phyloP scores from a whole-genome alignment of 768 basidiomycete genomes.

The Suillus weaverae region DNA sequence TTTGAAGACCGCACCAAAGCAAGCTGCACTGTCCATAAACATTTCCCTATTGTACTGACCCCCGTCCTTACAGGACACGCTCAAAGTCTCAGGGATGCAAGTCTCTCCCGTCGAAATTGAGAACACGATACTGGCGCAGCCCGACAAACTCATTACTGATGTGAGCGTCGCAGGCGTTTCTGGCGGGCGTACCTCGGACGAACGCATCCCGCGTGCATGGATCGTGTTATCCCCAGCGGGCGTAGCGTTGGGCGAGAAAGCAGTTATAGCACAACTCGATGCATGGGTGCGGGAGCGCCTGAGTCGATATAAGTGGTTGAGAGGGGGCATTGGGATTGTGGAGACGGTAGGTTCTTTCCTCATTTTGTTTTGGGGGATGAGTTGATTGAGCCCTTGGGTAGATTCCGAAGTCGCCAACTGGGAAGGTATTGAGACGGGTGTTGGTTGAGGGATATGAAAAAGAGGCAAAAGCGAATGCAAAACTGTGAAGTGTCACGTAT shows the following conservation, averaged over 20 bases:
- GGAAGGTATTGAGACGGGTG: conserved; percentile 59
- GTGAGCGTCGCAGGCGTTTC: conserved; percentile 67
- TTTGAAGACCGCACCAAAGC: conserved; percentile 71
- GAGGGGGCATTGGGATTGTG: conserved; percentile 65
- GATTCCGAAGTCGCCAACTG: conserved; percentile 70
- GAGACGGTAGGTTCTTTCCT: conserved; percentile 43
- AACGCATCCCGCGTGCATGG: conserved; percentile 73
- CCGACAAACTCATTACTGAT: conserved; percentile 56
- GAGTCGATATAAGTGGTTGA: conserved; percentile 69
- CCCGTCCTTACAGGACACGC: conserved; percentile 49
- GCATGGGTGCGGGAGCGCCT: conserved; percentile 57
- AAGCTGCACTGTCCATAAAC: background rate
- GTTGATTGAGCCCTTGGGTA: conserved; percentile 21
- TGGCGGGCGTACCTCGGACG: conserved; percentile 64
- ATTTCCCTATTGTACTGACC: conserved; percentile 1
- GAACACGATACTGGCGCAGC: conserved; percentile 55
- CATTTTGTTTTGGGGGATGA: background rate
- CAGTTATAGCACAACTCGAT: conserved; percentile 48
- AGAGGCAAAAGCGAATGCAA: conserved; percentile 14
- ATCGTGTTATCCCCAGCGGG: conserved; percentile 59
- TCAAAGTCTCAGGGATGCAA: conserved; percentile 71
- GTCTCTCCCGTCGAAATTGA: conserved; percentile 76
- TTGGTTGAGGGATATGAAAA: conserved; percentile 55
- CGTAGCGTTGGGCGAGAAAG: conserved; percentile 41
- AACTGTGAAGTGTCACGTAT: conserved; percentile 10